phyloP scores from a whole-genome alignment of 2,329 filamentous ascomycete species.

The Colletotrichum brevisporum region DNA sequence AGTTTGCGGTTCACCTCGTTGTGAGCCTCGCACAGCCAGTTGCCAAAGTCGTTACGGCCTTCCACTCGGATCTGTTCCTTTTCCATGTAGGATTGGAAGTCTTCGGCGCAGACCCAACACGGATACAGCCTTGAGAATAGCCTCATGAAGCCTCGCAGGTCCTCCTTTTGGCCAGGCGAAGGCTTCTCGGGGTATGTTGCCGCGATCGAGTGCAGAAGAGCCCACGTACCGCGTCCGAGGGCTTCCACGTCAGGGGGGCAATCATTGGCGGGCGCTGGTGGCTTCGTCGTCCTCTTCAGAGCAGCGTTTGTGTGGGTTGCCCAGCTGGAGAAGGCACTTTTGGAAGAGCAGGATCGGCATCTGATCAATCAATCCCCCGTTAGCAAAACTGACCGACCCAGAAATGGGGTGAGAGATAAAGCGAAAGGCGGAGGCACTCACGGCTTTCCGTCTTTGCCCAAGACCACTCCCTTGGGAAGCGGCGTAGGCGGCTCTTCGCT shows the following conservation, averaged over 20 bases:
- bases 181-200: slow-evolving; percentile 85
- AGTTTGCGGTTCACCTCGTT: slow-evolving; percentile 92
- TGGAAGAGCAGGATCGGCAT: slow-evolving; percentile 77
- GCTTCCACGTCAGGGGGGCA: slow-evolving; percentile 92
- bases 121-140: slow-evolving; percentile 92
- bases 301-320: slow-evolving; percentile 65
- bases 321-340: slow-evolving; percentile 70
- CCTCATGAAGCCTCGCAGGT: slow-evolving; percentile 83
- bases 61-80: slow-evolving; percentile 75
- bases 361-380: slow-evolving; percentile 55
- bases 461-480: slow-evolving; percentile 79
- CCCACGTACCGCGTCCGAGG: slow-evolving; percentile 92
- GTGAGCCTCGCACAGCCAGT: slow-evolving; percentile 88
- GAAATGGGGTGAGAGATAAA: neutral
- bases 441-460: slow-evolving; percentile 89
- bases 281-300: slow-evolving; percentile 50
- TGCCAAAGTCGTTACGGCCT: slow-evolving; percentile 79
- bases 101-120: slow-evolving; percentile 94
- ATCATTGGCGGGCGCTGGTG: slow-evolving; percentile 64
- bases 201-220: slow-evolving; percentile 90
- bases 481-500: slow-evolving; percentile 61
- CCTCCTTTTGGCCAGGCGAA: slow-evolving; percentile 76
- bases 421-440: slow-evolving; percentile 59
- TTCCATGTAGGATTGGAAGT: slow-evolving; percentile 87
- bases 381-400: neutral